A percentile compares a stretch with the other conserved stretches of the same genome.
Conservation (phyloP, 306 rosid species). For the Fragaria nilgerrensis region DNA sequence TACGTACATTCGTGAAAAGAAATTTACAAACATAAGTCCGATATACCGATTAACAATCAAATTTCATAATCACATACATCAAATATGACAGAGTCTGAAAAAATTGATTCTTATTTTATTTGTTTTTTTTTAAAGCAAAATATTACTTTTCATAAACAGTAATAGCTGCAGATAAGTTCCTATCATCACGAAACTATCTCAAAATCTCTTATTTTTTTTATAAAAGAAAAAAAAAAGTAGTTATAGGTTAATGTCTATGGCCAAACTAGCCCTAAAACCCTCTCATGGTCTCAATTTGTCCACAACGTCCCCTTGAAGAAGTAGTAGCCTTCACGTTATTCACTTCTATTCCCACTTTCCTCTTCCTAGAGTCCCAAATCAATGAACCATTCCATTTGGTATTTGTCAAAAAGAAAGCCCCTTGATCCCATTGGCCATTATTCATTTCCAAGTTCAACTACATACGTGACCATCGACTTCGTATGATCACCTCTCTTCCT, state of each 20-base stretch:
- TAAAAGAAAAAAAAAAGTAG: too few species aligned
- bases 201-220: too few species aligned
- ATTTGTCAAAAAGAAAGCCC: not conserved
- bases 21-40: too few species aligned
- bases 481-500: not conserved
- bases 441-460: not conserved
- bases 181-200: too few species aligned
- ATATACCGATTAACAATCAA: too few species aligned
- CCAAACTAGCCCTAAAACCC: not conserved
- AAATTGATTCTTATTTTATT: too few species aligned
- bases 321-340: slow-evolving; percentile 5
- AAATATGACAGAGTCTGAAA: too few species aligned
- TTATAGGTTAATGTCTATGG: not conserved
- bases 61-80: too few species aligned
- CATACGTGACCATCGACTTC: not conserved
- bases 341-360: not conserved
- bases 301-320: slow-evolving; percentile 6
- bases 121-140: too few species aligned
- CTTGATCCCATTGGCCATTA: not conserved
- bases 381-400: not conserved
- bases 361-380: not conserved
- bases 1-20: too few species aligned
- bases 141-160: not conserved
- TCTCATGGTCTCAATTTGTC: slow-evolving; percentile 15
- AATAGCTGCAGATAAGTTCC: too few species aligned